phyloP scores from a whole-genome alignment of 176 grass and related monocot genomes.

The Carex pumila region DNA sequence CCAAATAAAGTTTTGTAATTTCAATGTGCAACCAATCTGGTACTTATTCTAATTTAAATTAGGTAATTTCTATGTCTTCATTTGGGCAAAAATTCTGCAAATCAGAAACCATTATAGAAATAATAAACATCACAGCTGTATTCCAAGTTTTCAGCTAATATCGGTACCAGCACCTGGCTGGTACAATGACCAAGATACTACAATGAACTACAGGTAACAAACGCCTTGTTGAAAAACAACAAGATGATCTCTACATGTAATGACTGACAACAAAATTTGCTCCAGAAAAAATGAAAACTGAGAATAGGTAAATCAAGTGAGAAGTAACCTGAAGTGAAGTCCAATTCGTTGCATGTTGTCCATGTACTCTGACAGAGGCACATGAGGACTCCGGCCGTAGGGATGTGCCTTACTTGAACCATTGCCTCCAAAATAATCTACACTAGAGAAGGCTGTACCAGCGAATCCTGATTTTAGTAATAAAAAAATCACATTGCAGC shows the following conservation, averaged over 20 bases:
- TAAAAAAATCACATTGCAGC: background rate
- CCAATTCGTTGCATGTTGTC: conserved; percentile 9
- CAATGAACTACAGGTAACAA: background rate
- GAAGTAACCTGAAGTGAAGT: background rate
- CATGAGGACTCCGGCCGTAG: background rate
- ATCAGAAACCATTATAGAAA: no score
- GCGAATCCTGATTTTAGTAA: background rate
- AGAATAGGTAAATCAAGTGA: background rate
- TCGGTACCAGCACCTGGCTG: no score
- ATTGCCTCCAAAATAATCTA: background rate
- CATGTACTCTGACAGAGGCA: conserved; percentile 21
- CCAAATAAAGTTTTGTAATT: background rate
- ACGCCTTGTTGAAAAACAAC: background rate
- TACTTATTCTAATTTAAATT: background rate
- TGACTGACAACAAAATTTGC: background rate
- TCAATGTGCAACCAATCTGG: background rate
- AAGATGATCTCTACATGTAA: background rate
- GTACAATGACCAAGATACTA: no score
- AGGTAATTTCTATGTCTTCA: background rate
- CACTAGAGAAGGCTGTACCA: background rate
- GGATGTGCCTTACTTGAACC: background rate
- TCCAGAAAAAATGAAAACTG: background rate
- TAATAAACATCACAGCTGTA: no score
- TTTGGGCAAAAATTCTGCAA: no score
- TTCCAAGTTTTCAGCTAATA: no score